Evolutionary conservation across 129 eudicot species (phyloP).

Genomic region (Rutidosis leptorrhynchoides): DNA sequence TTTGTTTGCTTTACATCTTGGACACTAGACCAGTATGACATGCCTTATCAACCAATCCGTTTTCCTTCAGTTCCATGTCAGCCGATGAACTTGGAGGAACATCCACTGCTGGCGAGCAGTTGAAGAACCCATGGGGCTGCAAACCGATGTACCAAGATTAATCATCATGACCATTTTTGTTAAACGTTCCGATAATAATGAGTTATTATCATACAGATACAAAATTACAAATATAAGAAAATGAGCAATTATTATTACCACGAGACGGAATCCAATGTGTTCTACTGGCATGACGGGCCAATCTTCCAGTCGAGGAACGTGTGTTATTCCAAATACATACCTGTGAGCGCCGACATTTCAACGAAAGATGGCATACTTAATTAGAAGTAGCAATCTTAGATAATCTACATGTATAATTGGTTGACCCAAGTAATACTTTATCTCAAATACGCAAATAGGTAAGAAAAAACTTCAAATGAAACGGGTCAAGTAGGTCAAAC

Average conservation of each 20-base stretch:
- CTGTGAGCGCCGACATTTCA: slow-evolving; percentile 18
- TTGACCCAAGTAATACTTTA: neutral
- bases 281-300: slow-evolving; percentile 86
- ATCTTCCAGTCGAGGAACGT: slow-evolving; percentile 69
- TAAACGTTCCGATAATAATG: no score
- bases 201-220: no score
- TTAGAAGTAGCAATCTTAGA: neutral
- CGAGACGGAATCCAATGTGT: slow-evolving; percentile 63
- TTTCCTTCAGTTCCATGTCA: slow-evolving; percentile 53
- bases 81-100: slow-evolving; percentile 51
- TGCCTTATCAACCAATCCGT: slow-evolving; percentile 45
- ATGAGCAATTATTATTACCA: slow-evolving; percentile 36
- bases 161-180: no score
- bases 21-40: slow-evolving; percentile 46
- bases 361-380: neutral
- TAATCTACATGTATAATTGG: neutral
- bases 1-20: slow-evolving; percentile 37
- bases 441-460: neutral
- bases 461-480: neutral
- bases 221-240: neutral
- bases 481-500: neutral
- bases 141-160: slow-evolving; percentile 17
- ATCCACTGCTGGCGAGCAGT: slow-evolving; percentile 69
- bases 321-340: slow-evolving; percentile 78
- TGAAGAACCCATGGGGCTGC: slow-evolving; percentile 76